Conservation (phyloP, 306 rosid genomes). For the Astragalus glycyphyllos region DNA sequence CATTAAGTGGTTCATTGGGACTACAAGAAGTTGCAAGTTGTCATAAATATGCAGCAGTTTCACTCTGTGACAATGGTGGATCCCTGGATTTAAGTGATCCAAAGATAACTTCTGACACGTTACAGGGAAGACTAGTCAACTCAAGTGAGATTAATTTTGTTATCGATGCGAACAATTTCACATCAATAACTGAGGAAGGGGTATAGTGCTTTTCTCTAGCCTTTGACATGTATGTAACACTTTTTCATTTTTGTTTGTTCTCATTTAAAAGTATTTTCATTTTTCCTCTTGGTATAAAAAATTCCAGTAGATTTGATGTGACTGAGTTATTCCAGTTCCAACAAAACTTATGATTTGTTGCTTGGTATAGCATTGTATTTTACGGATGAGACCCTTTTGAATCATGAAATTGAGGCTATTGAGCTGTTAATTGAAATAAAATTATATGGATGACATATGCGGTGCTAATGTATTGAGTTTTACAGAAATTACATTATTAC, state of each 20-base stretch:
- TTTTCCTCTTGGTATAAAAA: conserved; percentile 18
- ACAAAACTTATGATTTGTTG: conserved; percentile 24
- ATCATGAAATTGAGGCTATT: background rate
- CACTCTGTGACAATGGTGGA: conserved; percentile 50
- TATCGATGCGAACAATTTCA: conserved; percentile 35
- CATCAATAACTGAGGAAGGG: conserved; percentile 41
- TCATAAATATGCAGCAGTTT: conserved; percentile 52
- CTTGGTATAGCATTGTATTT: conserved; percentile 16
- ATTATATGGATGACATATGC: background rate
- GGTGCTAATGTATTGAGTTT: conserved; percentile 14
- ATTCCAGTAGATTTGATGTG: conserved; percentile 10
- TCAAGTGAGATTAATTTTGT: conserved; percentile 45
- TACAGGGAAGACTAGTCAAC: conserved; percentile 39
- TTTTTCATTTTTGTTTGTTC: background rate
- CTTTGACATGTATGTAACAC: conserved; percentile 41
- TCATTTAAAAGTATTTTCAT: conserved; percentile 15
- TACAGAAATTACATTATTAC: background rate
- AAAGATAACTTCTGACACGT: conserved; percentile 44
- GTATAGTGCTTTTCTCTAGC: conserved; percentile 55
- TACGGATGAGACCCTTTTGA: conserved; percentile 13
- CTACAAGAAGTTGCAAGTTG: conserved; percentile 64
- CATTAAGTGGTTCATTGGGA: conserved; percentile 50
- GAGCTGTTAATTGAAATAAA: background rate
- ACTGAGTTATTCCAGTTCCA: conserved; percentile 1
- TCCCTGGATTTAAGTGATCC: conserved; percentile 48